Conservation (phyloP, 768 basidiomycete genomes). For the Naganishia vishniacii region DNA sequence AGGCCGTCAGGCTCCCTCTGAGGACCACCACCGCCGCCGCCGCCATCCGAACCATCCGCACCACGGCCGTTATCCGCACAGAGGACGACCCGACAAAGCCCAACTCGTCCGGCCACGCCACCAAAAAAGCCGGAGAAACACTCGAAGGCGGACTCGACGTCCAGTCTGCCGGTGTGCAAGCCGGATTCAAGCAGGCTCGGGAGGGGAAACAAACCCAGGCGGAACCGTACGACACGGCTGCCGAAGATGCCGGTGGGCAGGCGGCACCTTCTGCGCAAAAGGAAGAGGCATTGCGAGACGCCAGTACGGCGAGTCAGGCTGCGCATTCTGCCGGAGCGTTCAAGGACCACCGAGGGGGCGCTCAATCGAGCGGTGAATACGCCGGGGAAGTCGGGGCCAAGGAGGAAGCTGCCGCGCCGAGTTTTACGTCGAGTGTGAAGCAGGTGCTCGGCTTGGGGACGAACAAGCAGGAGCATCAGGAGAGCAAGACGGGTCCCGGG, state of each 20-base stretch:
- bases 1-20: neutral
- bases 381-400: slow-evolving; percentile 32
- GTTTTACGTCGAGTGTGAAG: slow-evolving; percentile 26
- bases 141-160: slow-evolving; percentile 37
- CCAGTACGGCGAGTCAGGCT: slow-evolving; percentile 40
- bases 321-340: slow-evolving; percentile 30
- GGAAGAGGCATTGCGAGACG: slow-evolving; percentile 20
- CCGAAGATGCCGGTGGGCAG: slow-evolving; percentile 22
- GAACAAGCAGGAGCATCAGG: slow-evolving; percentile 31
- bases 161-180: slow-evolving; percentile 37
- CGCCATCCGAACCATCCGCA: slow-evolving; percentile 4
- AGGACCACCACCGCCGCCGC: neutral
- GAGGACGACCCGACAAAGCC: slow-evolving; percentile 14
- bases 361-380: slow-evolving; percentile 27
- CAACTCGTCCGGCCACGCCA: slow-evolving; percentile 40
- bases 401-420: slow-evolving; percentile 33
- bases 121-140: slow-evolving; percentile 32
- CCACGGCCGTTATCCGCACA: slow-evolving; percentile 1
- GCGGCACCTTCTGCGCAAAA: slow-evolving; percentile 11
- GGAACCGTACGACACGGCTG: slow-evolving; percentile 24
- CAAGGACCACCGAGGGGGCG: slow-evolving; percentile 44
- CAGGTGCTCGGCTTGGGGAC: slow-evolving; percentile 33
- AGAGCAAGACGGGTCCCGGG: slow-evolving; percentile 26
- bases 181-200: slow-evolving; percentile 30
- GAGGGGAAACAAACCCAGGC: slow-evolving; percentile 21